Evolutionary conservation across 2,329 filamentous ascomycete species (phyloP).

Genomic region (Trichothecium roseum): DNA sequence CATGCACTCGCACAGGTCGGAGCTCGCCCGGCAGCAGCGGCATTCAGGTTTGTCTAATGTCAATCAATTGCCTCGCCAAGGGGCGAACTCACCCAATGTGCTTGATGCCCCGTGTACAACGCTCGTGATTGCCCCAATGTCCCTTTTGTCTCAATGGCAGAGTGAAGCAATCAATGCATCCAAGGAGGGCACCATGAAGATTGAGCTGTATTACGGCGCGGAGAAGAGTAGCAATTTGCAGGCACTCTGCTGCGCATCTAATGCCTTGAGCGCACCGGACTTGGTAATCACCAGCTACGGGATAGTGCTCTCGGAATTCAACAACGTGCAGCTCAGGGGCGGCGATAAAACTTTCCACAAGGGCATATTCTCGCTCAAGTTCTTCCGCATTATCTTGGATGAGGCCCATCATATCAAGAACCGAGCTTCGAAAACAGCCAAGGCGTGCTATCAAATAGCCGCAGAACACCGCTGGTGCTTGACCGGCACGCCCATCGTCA

Average conservation of each 20-base stretch:
- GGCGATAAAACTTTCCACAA: conserved; percentile 55
- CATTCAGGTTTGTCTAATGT: conserved; percentile 30
- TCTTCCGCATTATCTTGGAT: conserved; percentile 91
- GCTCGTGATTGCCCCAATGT: conserved; percentile 93
- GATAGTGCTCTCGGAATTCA: conserved; percentile 78
- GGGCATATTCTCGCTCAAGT: conserved; percentile 84
- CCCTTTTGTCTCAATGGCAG: conserved; percentile 91
- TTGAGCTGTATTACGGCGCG: conserved; percentile 81
- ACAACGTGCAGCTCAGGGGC: conserved; percentile 54
- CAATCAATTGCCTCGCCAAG: conserved; percentile 52
- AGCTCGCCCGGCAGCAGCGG: conserved; percentile 32
- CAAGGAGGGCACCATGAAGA: conserved; percentile 68
- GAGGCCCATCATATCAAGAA: conserved; percentile 93
- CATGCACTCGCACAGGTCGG: conserved; percentile 70
- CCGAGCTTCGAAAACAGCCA: conserved; percentile 82
- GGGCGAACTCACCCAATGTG: conserved; percentile 43
- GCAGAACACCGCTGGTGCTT: conserved; percentile 85
- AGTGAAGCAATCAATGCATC: conserved; percentile 91
- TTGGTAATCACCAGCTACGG: conserved; percentile 94
- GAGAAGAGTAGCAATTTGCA: conserved; percentile 76
- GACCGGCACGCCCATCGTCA: conserved; percentile 94
- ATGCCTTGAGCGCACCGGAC: conserved; percentile 68
- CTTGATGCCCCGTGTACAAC: conserved; percentile 77
- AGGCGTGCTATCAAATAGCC: conserved; percentile 83
- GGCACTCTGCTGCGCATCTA: conserved; percentile 65